Conservation (phyloP, 441 rosid genomes). For the Adansonia rubrostipa region DNA sequence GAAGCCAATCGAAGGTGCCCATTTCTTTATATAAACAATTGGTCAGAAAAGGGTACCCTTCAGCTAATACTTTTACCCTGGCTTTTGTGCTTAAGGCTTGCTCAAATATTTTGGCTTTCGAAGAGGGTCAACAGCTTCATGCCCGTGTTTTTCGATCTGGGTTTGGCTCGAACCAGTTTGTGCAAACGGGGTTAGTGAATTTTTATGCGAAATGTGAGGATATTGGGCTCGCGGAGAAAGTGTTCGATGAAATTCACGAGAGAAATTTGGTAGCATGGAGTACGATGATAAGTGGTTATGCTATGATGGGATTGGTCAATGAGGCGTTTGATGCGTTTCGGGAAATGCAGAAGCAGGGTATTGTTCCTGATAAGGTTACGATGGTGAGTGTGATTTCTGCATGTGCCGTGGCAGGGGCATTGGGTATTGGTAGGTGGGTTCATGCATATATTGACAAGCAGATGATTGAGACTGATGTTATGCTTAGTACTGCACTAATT, state of each 20-base stretch:
- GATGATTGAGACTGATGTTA: conserved; percentile 53
- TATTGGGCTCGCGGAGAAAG: conserved; percentile 47
- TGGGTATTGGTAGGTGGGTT: conserved; percentile 70
- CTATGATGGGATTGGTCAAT: conserved; percentile 45
- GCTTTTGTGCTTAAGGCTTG: conserved; percentile 57
- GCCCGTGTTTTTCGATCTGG: conserved; percentile 47
- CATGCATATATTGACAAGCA: conserved; percentile 56
- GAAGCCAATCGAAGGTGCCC: conserved; percentile 32
- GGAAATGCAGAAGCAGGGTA: conserved; percentile 51
- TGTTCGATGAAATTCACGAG: conserved; percentile 63
- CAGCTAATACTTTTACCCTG: conserved; percentile 59
- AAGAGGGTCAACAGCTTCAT: conserved; percentile 39
- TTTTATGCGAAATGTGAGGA: conserved; percentile 53
- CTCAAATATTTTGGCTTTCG: conserved; percentile 39
- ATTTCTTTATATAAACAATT: conserved; percentile 47
- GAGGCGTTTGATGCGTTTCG: conserved; percentile 63
- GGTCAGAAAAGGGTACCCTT: conserved; percentile 47
- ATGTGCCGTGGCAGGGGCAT: conserved; percentile 67
- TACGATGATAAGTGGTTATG: conserved; percentile 68
- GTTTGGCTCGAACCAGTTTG: conserved; percentile 46
- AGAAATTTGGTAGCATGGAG: conserved; percentile 66
- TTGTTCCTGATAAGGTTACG: conserved; percentile 61
- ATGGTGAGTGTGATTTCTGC: conserved; percentile 70
- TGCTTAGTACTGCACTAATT: conserved; percentile 64
- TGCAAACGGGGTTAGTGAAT: conserved; percentile 56